These are phyloP conservation scores for Boletellus ananiceps DNA, from an alignment of 768 basidiomycete genomes.

Conservation along the genomic window DNA sequence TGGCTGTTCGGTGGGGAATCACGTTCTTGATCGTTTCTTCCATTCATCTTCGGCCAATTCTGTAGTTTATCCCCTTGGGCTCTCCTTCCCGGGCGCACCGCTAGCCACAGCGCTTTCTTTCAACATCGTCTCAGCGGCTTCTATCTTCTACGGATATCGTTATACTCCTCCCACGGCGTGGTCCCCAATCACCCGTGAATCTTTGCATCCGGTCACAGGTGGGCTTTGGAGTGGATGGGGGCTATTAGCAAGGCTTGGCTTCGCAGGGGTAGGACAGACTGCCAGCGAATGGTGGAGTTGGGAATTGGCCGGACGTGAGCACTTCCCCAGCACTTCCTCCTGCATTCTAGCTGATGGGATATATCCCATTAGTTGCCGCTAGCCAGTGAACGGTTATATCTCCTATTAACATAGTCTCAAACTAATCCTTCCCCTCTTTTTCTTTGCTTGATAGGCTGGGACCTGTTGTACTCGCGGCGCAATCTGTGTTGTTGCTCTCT, in stretches of 20 bases:
- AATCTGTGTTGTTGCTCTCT: constrained; percentile 79
- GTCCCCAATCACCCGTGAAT: constrained; percentile 39
- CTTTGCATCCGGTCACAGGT: constrained; percentile 46
- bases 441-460: constrained; percentile 52
- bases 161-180: constrained; percentile 71
- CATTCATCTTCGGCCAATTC: constrained; percentile 1
- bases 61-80: constrained; percentile 48
- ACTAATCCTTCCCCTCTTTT: constrained; percentile 7
- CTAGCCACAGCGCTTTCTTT: constrained; percentile 85
- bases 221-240: constrained; percentile 66
- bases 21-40: not conserved
- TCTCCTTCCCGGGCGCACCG: constrained; percentile 92
- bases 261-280: constrained; percentile 78
- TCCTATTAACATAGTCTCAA: not conserved
- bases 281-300: constrained; percentile 98
- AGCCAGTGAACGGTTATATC: constrained; percentile 39
- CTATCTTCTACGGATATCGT: constrained; percentile 58
- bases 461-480: constrained; percentile 76
- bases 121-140: constrained; percentile 70
- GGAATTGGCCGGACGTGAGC: constrained; percentile 66
- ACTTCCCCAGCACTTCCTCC: not conserved
- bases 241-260: constrained; percentile 65
- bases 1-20: constrained; percentile 68
- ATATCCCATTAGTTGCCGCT: constrained; percentile 40
- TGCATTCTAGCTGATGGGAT: not conserved